phyloP scores from a whole-genome alignment of 257 asterid species.

The Nicotiana tomentosiformis region DNA sequence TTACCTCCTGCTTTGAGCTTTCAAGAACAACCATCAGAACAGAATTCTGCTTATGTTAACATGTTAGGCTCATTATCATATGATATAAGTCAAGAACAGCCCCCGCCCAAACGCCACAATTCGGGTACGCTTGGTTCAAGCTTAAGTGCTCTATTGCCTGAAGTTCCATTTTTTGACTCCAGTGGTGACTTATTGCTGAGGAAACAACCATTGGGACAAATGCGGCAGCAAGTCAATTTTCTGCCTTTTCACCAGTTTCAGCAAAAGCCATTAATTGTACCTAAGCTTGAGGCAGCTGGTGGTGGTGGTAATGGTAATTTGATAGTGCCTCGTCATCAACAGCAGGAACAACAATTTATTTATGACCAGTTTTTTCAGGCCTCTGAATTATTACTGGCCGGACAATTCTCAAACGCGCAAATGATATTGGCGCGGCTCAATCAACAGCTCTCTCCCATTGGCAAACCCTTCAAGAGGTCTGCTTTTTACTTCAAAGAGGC shows the following conservation, averaged over 20 bases:
- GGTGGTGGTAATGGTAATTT: constrained; percentile 16
- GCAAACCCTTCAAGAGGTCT: constrained; percentile 39
- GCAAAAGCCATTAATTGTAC: constrained; percentile 22
- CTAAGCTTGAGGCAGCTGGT: constrained; percentile 30
- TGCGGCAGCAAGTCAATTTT: constrained; percentile 5
- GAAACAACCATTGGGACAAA: constrained; percentile 8
- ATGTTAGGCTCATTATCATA: constrained; percentile 3
- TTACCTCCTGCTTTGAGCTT: neutral
- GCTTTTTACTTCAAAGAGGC: constrained; percentile 47
- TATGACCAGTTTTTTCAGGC: constrained; percentile 41
- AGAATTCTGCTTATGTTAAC: constrained; percentile 15
- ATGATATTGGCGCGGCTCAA: constrained; percentile 66
- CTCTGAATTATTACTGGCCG: constrained; percentile 34
- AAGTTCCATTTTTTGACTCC: constrained; percentile 21
- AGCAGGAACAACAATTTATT: constrained; percentile 25
- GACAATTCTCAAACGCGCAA: constrained; percentile 47
- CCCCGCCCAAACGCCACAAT: constrained; percentile 33
- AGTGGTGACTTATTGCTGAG: constrained; percentile 10
- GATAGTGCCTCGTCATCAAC: constrained; percentile 8
- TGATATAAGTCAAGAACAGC: constrained; percentile 22
- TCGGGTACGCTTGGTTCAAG: constrained; percentile 7
- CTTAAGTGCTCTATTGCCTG: constrained; percentile 8
- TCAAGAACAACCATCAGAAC: constrained; percentile 13
- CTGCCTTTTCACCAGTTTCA: constrained; percentile 11
- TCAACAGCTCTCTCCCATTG: constrained; percentile 39